phyloP scores from a whole-genome alignment of 441 rosid species.

The Cnidoscolus chayamansa region DNA sequence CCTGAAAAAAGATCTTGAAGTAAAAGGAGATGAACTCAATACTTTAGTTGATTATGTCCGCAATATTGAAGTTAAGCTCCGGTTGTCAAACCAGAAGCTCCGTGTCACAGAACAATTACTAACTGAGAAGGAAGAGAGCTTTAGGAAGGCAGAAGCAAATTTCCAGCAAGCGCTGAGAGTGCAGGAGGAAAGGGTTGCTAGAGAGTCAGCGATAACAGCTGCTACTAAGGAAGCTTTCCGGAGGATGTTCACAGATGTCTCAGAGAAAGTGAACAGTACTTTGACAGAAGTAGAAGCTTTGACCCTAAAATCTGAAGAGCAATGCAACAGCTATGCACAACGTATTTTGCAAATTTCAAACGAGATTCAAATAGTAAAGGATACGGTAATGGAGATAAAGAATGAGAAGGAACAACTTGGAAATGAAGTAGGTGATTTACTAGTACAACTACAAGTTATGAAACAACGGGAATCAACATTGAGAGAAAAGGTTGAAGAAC shows the following conservation, averaged over 20 bases:
- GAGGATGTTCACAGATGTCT: conserved; percentile 41
- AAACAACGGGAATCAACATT: conserved; percentile 36
- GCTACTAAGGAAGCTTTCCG: conserved; percentile 41
- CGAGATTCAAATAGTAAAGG: conserved; percentile 42
- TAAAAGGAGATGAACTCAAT: conserved; percentile 69
- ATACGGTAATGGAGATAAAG: conserved; percentile 40
- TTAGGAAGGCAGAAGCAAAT: conserved; percentile 57
- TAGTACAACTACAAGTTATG: conserved; percentile 36
- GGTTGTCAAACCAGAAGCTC: conserved; percentile 92
- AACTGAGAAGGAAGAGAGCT: conserved; percentile 66
- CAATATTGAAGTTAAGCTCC: conserved; percentile 72
- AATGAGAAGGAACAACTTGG: conserved; percentile 35
- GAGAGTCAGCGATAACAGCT: conserved; percentile 36
- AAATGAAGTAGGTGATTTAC: conserved; percentile 32
- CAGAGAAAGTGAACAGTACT: conserved; percentile 39
- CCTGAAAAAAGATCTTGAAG: conserved; percentile 62
- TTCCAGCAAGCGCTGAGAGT: conserved; percentile 51
- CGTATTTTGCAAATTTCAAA: conserved; percentile 37
- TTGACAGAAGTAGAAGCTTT: conserved; percentile 38
- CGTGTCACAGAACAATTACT: conserved; percentile 82
- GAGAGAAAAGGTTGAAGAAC: conserved; percentile 40
- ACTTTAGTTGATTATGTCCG: conserved; percentile 48
- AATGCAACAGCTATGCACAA: conserved; percentile 32
- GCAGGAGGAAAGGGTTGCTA: conserved; percentile 46
- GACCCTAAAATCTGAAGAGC: conserved; percentile 40